Evolutionary conservation across 1,284 basidiomycete genomes (phyloP).

Genomic region (Papiliotrema terrestris): DNA sequence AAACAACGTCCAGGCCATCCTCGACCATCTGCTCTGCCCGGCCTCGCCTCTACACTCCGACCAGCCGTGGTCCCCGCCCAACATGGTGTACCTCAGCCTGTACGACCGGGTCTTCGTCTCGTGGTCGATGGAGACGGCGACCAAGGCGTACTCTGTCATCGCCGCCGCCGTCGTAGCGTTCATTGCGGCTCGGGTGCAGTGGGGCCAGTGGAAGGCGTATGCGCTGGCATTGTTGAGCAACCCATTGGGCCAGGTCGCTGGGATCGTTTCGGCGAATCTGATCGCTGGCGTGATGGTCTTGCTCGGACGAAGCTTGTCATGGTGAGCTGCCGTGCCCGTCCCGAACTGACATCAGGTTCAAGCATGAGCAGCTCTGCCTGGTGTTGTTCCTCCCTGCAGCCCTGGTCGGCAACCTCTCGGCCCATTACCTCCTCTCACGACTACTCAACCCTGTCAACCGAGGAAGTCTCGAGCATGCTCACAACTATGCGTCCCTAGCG

Average conservation of each 20-base stretch:
- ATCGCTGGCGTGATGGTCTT: conserved; percentile 70
- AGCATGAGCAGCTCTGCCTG: conserved; percentile 66
- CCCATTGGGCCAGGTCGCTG: conserved; percentile 49
- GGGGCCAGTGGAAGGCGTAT: conserved; percentile 42
- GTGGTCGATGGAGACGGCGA: conserved; percentile 70
- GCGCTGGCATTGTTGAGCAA: conserved; percentile 56
- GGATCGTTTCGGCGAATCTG: conserved; percentile 62
- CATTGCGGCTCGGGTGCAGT: conserved; percentile 39
- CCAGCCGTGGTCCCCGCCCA: conserved; percentile 38
- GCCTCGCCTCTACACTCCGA: conserved; percentile 33
- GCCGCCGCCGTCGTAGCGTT: conserved; percentile 50
- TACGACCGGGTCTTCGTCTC: conserved; percentile 63
- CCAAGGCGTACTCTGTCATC: conserved; percentile 61
- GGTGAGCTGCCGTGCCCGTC: conserved; percentile 30
- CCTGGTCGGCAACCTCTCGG: conserved; percentile 43
- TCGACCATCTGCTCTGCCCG: conserved; percentile 66
- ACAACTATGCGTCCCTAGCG: conserved; percentile 62
- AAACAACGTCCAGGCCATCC: conserved; percentile 79
- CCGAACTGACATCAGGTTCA: conserved; percentile 63
- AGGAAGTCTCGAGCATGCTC: conserved; percentile 56
- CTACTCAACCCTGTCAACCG: conserved; percentile 27
- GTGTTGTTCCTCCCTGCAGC: conserved; percentile 75
- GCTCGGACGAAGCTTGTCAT: conserved; percentile 56
- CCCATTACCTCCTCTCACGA: conserved; percentile 28
- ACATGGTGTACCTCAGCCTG: conserved; percentile 66